Evolutionary conservation across 2,329 filamentous ascomycete genomes (phyloP).

Genomic region (Davidsoniella virescens): DNA sequence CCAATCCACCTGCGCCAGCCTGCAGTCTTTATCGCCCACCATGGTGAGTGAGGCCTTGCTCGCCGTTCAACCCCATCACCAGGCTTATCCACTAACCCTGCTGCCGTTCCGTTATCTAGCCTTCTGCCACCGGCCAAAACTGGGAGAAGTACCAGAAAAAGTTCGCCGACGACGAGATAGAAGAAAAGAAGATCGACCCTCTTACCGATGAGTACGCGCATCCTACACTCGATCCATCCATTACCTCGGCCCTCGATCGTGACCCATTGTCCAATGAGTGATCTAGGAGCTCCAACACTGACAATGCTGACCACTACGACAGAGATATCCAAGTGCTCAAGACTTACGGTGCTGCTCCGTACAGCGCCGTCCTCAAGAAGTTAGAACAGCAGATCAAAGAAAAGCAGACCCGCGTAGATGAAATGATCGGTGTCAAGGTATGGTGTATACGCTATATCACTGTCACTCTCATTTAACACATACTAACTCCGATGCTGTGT

Average conservation of each 20-base stretch:
- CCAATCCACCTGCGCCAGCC: neutral
- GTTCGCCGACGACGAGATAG: slow-evolving; percentile 88
- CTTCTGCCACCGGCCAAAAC: slow-evolving; percentile 79
- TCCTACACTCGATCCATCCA: neutral
- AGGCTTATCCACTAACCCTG: neutral
- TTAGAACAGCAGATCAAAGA: slow-evolving; percentile 99
- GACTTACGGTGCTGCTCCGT: slow-evolving; percentile 94
- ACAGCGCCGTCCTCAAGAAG: slow-evolving; percentile 85
- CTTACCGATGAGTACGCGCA: slow-evolving; percentile 77
- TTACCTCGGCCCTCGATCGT: slow-evolving; percentile 16
- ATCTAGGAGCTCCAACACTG: neutral
- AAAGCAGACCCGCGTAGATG: slow-evolving; percentile 92
- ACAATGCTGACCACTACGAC: slow-evolving; percentile 14
- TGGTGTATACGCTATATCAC: neutral
- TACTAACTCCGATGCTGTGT: neutral
- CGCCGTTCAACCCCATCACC: too few species aligned
- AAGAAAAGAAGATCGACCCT: slow-evolving; percentile 99
- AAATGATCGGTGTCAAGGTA: slow-evolving; percentile 88
- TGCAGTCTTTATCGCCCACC: slow-evolving; percentile 3
- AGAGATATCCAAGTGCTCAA: slow-evolving; percentile 99
- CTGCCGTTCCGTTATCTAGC: slow-evolving; percentile 33
- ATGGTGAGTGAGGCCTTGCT: slow-evolving; percentile 2
- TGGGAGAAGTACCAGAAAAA: slow-evolving; percentile 99
- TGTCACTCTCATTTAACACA: neutral
- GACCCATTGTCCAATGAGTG: neutral